phyloP scores from a whole-genome alignment of 2,329 filamentous ascomycete genomes.

The Pezizomycotina sp. region DNA sequence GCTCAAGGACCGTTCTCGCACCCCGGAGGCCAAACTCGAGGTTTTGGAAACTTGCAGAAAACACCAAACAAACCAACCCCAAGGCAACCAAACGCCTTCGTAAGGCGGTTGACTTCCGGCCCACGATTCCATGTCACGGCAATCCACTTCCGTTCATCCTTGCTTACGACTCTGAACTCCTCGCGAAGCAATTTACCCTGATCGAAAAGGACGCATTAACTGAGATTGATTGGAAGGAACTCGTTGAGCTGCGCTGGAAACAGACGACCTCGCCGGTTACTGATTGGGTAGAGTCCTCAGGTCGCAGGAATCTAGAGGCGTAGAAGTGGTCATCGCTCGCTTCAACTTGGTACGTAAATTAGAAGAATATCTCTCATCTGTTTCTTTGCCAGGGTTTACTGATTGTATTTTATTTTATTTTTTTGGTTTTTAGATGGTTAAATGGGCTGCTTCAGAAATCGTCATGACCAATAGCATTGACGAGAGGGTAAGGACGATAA shows the following conservation, averaged over 20 bases:
- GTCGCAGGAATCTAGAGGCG: slow-evolving; percentile 53
- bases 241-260: slow-evolving; percentile 72
- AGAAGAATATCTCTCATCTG: not conserved
- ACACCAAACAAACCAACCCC: too few relatives aligned
- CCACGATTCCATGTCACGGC: slow-evolving; percentile 26
- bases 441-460: slow-evolving; percentile 68
- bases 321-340: slow-evolving; percentile 68
- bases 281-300: slow-evolving; percentile 73
- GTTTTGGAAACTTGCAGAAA: slow-evolving; percentile 10
- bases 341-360: slow-evolving; percentile 55
- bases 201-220: slow-evolving; percentile 75
- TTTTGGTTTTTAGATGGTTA: slow-evolving; percentile 43
- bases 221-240: slow-evolving; percentile 75
- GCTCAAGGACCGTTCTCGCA: slow-evolving; percentile 9
- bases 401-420: not conserved
- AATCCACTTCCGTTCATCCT: slow-evolving; percentile 64
- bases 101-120: slow-evolving; percentile 9
- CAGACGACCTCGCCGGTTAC: slow-evolving; percentile 48
- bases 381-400: not conserved
- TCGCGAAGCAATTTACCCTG: slow-evolving; percentile 69
- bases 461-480: slow-evolving; percentile 55
- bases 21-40: slow-evolving; percentile 15
- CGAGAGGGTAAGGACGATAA: slow-evolving; percentile 58
- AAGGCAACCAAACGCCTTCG: slow-evolving; percentile 11
- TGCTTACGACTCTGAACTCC: slow-evolving; percentile 59